These are phyloP conservation scores for Hanseniaspora taiwanica DNA, from an alignment of 805 yeast species.

Conservation along the genomic window DNA sequence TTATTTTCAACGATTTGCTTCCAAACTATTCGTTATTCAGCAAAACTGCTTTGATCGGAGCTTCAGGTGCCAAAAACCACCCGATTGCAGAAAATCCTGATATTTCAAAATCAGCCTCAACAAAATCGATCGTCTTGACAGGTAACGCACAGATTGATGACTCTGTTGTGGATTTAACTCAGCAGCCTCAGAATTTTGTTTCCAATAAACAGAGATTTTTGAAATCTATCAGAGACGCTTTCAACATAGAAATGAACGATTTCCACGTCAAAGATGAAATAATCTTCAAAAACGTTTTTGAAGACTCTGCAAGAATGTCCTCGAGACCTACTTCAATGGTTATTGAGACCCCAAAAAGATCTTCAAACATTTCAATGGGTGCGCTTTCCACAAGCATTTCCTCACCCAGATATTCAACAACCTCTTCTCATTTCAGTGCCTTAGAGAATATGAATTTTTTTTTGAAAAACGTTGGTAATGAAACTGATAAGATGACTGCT, in stretches of 20 bases:
- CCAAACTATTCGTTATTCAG: conserved; percentile 47
- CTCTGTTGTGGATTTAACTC: conserved; percentile 9
- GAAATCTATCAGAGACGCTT: conserved; percentile 46
- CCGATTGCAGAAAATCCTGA: not conserved
- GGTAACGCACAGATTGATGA: conserved; percentile 35
- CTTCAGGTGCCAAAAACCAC: conserved; percentile 22
- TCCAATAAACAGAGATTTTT: conserved; percentile 36
- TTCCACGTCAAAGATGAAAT: conserved; percentile 43
- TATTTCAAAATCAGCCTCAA: conserved; percentile 1
- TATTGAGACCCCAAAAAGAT: conserved; percentile 32
- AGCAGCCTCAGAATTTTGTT: conserved; percentile 12
- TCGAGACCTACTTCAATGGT: conserved; percentile 35
- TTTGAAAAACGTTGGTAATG: conserved; percentile 9
- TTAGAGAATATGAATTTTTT: conserved; percentile 21
- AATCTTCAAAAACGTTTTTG: conserved; percentile 42
- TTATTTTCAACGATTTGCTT: conserved; percentile 44
- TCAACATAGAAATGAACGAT: conserved; percentile 45
- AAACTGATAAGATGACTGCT: conserved; percentile 22
- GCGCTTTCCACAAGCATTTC: conserved; percentile 8
- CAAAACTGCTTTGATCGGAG: conserved; percentile 37
- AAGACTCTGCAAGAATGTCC: conserved; percentile 18
- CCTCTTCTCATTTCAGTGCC: conserved; percentile 15
- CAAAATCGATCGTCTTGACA: conserved; percentile 23
- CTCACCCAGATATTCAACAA: conserved; percentile 6
- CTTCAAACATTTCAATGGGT: conserved; percentile 26